Base-by-base conservation (phyloP, 371 early-diverging fungal species). In the Mucor indicus region DNA sequence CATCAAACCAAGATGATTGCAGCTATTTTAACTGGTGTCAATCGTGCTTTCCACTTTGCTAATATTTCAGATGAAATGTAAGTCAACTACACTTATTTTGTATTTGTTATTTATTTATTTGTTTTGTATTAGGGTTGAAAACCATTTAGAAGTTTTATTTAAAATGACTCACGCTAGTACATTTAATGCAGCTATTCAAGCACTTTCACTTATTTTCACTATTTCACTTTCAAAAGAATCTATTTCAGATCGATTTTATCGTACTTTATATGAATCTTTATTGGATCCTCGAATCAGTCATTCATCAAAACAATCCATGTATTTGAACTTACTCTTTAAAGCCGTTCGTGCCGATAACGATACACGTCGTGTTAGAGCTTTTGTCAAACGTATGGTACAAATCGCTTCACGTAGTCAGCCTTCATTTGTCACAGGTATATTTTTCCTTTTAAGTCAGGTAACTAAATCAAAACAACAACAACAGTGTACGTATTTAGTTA, bases 21-120 rank as follows among this genome's bases (percentile, higher is more conserved):
- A n/a, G 95, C 91, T 4, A 75, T 96, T 21, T 70, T 98, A 38
- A 96, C 96, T 0, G 98, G 98, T 53, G 85, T 98, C 29, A 95
- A 96, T 59, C 92, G 98, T 38, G 93, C 95, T 9, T 91, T 95
- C 69, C 96, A 95, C 17, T 98, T 86, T 62, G 80, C 93, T 27
- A 79, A 90, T 56, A 71, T 95, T 15, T 82, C 85, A 2, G 87
- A 88, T 55, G 75, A 73, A n/a, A 77, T 79, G 65, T 87, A 85
- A 68, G 71, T 62, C 9, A 17, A 17, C 20, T 3, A 30, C 36
- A 19, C 20, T 21, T 23, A 21, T 36, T 42, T 30, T 29, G 16
- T 11, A 21, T 36, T 15, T 20, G 23, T 27, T 25, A 22, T 49
- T 39, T 47, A 31, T 38, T 43, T 53, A 20, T 40, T 36, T 37